Evolutionary conservation across 1,284 basidiomycete species (phyloP).

Genomic region (Coniophora puteana): DNA sequence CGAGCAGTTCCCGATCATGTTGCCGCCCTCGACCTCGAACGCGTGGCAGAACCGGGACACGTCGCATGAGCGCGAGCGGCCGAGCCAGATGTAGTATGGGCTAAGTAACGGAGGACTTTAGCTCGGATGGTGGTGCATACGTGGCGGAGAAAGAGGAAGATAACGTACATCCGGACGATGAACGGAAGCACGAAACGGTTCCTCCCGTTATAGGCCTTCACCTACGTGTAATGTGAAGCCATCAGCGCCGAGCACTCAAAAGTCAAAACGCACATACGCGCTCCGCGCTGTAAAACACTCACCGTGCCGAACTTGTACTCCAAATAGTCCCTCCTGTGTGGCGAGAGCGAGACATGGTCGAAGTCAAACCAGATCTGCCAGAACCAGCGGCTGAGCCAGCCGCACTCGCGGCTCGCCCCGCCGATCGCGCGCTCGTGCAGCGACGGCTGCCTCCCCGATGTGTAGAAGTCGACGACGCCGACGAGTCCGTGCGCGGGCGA

Average conservation of each 20-base stretch:
- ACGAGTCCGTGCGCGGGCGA: slow-evolving; percentile 64
- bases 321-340: slow-evolving; percentile 69
- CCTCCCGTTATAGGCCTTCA: slow-evolving; percentile 70
- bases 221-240: slow-evolving; percentile 21
- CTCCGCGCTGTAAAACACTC: slow-evolving; percentile 14
- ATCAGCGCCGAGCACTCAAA: neutral
- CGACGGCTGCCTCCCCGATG: slow-evolving; percentile 56
- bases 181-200: slow-evolving; percentile 71
- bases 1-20: slow-evolving; percentile 53
- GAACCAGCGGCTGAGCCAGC: slow-evolving; percentile 77
- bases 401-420: slow-evolving; percentile 65
- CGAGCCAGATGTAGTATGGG: slow-evolving; percentile 78
- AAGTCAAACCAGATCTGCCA: slow-evolving; percentile 83
- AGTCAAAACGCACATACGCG: too few species aligned
- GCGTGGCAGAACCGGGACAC: slow-evolving; percentile 57
- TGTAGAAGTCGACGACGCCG: slow-evolving; percentile 80
- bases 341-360: slow-evolving; percentile 73
- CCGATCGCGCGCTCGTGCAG: slow-evolving; percentile 67
- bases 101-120: slow-evolving; percentile 26
- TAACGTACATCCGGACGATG: slow-evolving; percentile 58
- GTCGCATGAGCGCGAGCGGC: slow-evolving; percentile 64
- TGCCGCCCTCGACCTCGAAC: slow-evolving; percentile 72
- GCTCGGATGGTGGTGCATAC: slow-evolving; percentile 2
- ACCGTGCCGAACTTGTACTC: slow-evolving; percentile 81
- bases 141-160: neutral